These are phyloP conservation scores for Dothiorella sarmentorum DNA, from an alignment of 2,329 filamentous ascomycete genomes.

Conservation along the genomic window DNA sequence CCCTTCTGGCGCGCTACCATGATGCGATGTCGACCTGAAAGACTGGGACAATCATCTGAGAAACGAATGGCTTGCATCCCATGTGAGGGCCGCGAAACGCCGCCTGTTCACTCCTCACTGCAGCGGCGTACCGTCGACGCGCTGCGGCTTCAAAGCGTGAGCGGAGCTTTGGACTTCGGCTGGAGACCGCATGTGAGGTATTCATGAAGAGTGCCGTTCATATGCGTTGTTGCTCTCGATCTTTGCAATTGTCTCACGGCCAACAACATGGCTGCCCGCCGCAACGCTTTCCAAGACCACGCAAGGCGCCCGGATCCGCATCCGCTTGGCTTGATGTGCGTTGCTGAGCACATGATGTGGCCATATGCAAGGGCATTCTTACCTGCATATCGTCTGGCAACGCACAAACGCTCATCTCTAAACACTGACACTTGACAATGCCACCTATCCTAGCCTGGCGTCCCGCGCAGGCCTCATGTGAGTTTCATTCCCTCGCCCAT, in stretches of 20 bases:
- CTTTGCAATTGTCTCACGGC: not conserved
- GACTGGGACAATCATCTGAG: conserved; percentile 52
- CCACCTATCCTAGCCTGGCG: not conserved
- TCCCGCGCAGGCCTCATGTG: conserved; percentile 18
- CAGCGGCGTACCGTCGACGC: not conserved
- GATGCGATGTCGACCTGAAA: conserved; percentile 67
- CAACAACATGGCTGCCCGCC: not conserved
- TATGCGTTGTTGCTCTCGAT: not conserved
- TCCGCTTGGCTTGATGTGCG: not conserved
- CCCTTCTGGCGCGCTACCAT: conserved; percentile 57
- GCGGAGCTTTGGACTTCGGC: not conserved
- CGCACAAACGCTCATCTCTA: not conserved
- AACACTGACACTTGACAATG: not conserved
- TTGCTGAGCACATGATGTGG: not conserved
- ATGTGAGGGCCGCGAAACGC: no score
- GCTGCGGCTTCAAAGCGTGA: not conserved
- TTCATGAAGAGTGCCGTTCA: not conserved
- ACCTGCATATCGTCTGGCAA: conserved; percentile 1
- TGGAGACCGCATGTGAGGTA: not conserved
- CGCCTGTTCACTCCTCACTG: not conserved
- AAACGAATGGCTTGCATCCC: not conserved
- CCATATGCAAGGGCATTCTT: conserved; percentile 11
- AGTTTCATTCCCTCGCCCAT: not conserved
- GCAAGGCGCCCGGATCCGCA: not conserved
- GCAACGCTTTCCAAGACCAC: not conserved